Evolutionary conservation across 148 eudicot species (phyloP), one percentile per base, ranked within the genome.

Genomic region (Gaultheria prostrata): DNA sequence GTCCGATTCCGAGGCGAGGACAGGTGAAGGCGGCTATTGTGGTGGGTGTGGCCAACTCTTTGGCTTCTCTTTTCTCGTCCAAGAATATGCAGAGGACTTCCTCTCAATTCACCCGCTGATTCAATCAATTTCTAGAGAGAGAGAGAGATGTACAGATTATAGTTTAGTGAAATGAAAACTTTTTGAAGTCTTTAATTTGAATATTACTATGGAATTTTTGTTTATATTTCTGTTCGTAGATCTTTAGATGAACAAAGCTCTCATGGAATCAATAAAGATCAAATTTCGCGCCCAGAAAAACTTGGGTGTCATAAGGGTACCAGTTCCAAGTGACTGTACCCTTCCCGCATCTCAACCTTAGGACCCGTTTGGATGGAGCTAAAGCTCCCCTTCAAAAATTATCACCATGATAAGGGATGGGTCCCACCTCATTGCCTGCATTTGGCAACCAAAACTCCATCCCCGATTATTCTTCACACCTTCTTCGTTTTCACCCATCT

Each of bases 1-100:
- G 88, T 86, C 79, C 43, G 87, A 82, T 79, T 35, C 90, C 90
- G 0, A 86, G 80, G 80, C 80, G 88, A 49, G 90, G 90, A 3
- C 87, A 84, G 80, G 89, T 89, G 39, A 86, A 86, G 82, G 80
- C 28, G 57, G 85, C 82, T 14, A 87, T 89, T 43, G 88, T 84
- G 3, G 71, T 39, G 46, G 83, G 85, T 26, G 74, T 89, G 39
- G 88, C 88, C 72, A 70, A 82, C 54, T 87, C 85, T 32, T 33
- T 87, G 48, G 87, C 86, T 33, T 84, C 88, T 33, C 28, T 51
- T 43, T 54, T 28, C 78, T 65, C 65, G 0, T 30, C 63, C n/a
- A 49, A 15, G 10, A 51, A 4, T 3, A 1, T 67, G 33, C 17
- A 17, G 51, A 2, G 35, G 35, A 33, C 35, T 75, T 45, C 78